A percentile compares a stretch with the other conserved stretches of the same genome.
Conservation (phyloP, 1,284 basidiomycete genomes). For the Sanguinoderma infundibulare region DNA sequence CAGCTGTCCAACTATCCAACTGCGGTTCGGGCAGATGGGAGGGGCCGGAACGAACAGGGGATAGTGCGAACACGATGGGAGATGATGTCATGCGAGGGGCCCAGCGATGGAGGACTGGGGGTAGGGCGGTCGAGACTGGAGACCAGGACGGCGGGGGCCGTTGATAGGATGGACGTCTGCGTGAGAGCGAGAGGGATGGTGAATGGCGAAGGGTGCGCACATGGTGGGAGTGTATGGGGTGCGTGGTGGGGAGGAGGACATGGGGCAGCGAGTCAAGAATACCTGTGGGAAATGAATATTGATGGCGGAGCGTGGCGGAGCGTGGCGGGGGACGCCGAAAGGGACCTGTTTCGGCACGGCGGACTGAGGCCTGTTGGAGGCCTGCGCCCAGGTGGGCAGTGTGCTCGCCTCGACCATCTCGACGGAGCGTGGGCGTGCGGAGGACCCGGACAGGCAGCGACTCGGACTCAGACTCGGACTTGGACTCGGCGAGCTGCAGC, state of each 20-base stretch:
- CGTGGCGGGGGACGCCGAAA: not conserved
- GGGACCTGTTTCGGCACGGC: not conserved
- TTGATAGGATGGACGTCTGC: constrained; percentile 3
- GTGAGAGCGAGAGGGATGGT: constrained; percentile 8
- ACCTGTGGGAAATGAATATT: constrained; percentile 9
- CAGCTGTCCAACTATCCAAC: too few species aligned
- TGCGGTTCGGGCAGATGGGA: constrained; percentile 8
- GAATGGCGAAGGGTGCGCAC: not conserved
- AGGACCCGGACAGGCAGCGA: not conserved
- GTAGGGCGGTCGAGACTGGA: not conserved
- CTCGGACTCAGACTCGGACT: not conserved
- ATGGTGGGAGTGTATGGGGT: not conserved
- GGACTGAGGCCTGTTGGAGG: not conserved
- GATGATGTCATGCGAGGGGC: constrained; percentile 18
- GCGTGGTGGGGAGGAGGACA: constrained; percentile 6
- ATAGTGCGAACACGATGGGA: not conserved
- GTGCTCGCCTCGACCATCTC: not conserved
- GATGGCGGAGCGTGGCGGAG: not conserved
- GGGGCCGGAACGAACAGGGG: not conserved
- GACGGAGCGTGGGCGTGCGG: not conserved
- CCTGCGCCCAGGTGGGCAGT: too few species aligned
- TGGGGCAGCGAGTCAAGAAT: constrained; percentile 10
- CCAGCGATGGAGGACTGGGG: not conserved
- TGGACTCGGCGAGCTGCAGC: not conserved
- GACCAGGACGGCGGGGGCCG: not conserved